phyloP scores from a whole-genome alignment of 2,329 filamentous ascomycete genomes.

The Ophiocordyceps camponoti-rufipedis region DNA sequence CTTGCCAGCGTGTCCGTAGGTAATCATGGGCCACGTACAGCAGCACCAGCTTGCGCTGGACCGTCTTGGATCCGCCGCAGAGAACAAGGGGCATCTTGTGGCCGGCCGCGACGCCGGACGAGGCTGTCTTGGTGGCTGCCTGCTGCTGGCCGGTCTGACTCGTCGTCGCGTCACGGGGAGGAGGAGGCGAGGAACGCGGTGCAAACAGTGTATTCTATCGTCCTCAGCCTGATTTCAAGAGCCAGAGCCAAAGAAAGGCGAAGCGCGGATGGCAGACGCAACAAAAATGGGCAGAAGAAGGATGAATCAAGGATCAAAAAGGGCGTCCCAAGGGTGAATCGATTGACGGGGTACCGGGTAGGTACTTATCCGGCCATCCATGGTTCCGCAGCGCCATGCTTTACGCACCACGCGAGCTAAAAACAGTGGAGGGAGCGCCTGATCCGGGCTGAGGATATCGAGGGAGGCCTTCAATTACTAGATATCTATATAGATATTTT shows the following conservation, averaged over 20 bases:
- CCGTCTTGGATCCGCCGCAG: slow-evolving; percentile 63
- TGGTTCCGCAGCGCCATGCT: neutral
- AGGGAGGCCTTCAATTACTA: too few species aligned
- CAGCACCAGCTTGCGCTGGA: slow-evolving; percentile 90
- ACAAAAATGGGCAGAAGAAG: neutral
- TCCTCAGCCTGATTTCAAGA: neutral
- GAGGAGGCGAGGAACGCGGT: neutral
- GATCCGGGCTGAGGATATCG: too few species aligned
- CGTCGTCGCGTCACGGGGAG: neutral
- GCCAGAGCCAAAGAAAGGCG: neutral
- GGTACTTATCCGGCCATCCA: neutral
- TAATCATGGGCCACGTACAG: slow-evolving; percentile 32
- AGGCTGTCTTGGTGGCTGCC: neutral
- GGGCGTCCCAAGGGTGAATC: neutral
- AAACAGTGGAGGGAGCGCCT: too few species aligned
- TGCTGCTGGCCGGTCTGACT: neutral
- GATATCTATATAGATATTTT: too few species aligned
- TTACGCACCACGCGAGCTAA: too few species aligned
- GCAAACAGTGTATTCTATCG: neutral
- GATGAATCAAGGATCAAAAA: neutral
- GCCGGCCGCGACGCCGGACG: slow-evolving; percentile 1
- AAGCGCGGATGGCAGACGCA: neutral
- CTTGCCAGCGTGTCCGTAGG: neutral
- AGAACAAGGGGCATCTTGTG: slow-evolving; percentile 9
- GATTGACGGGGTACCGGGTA: neutral